Percentiles rank a stretch among this genome's conserved stretches.
Conservation (phyloP, 495 filamentous ascomycete genomes). For the Lasiosphaeriaceae sp. region DNA sequence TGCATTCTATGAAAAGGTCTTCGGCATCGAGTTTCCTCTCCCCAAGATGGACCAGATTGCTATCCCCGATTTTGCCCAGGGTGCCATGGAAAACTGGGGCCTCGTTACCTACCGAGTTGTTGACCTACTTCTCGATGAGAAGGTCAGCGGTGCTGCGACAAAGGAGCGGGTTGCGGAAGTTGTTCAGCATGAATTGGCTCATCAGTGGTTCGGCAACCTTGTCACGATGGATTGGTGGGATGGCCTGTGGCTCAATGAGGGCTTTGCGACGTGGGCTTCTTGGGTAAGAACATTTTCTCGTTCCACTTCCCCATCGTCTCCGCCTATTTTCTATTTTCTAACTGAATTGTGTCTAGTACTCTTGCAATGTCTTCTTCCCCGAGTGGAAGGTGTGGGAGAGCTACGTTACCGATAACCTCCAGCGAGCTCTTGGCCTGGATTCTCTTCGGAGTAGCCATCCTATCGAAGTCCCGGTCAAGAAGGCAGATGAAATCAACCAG, state of each 20-base stretch:
- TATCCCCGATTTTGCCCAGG: conserved; percentile 87
- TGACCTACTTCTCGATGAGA: conserved; percentile 87
- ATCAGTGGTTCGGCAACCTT: conserved; percentile 99
- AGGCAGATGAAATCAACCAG: conserved; percentile 93
- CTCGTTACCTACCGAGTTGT: conserved; percentile 92
- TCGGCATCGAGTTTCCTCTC: conserved; percentile 63
- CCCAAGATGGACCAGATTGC: conserved; percentile 98
- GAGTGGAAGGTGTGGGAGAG: conserved; percentile 99
- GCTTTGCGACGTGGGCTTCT: conserved; percentile 86
- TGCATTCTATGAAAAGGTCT: conserved; percentile 73
- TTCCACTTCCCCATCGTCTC: not conserved
- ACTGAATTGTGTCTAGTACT: conserved; percentile 50
- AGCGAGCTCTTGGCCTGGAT: conserved; percentile 82
- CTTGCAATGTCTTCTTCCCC: conserved; percentile 83
- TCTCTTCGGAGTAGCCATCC: conserved; percentile 93
- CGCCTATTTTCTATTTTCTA: conserved; percentile 10
- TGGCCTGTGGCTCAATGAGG: conserved; percentile 96
- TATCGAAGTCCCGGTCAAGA: conserved; percentile 94
- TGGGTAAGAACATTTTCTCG: conserved; percentile 7
- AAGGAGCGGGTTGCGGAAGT: conserved; percentile 92
- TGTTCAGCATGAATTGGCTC: conserved; percentile 94
- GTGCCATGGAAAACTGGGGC: conserved; percentile 99
- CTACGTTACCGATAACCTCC: conserved; percentile 87
- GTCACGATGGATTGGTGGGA: conserved; percentile 99
- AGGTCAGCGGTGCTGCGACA: conserved; percentile 82